Percentiles rank a stretch among this genome's conserved stretches.
Evolutionary conservation across 2,329 filamentous ascomycete species (phyloP).

Genomic region (Pseudogymnoascus sp.): DNA sequence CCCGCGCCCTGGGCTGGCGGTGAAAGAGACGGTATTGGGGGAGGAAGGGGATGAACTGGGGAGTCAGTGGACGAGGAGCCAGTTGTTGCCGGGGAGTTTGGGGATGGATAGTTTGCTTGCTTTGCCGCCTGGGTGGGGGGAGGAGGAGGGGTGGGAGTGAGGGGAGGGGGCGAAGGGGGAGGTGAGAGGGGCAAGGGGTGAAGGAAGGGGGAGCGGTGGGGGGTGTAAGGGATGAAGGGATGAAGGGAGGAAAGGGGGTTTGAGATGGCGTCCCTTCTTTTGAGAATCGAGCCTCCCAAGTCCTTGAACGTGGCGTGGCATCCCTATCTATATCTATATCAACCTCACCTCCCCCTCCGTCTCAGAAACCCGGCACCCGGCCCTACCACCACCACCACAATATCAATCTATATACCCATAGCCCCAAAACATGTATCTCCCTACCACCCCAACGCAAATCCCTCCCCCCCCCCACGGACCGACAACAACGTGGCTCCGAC

Average conservation of each 20-base stretch:
- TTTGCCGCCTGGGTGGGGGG: neutral
- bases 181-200: neutral
- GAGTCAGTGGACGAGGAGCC: slow-evolving; percentile 3
- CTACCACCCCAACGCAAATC: neutral
- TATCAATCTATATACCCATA: neutral
- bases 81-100: neutral
- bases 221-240: neutral
- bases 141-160: neutral
- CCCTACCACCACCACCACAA: neutral
- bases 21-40: neutral
- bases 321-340: neutral
- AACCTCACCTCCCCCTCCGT: neutral
- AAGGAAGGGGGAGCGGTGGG: neutral
- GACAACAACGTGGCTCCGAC: neutral
- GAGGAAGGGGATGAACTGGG: neutral
- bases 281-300: neutral
- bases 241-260: neutral
- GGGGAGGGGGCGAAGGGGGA: neutral
- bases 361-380: neutral
- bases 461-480: neutral
- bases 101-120: slow-evolving; percentile 7
- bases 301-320: neutral
- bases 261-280: neutral
- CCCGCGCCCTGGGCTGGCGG: neutral
- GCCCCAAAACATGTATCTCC: neutral